phyloP scores from a whole-genome alignment of 2,329 filamentous ascomycete genomes.

The Colletotrichum acutatum region DNA sequence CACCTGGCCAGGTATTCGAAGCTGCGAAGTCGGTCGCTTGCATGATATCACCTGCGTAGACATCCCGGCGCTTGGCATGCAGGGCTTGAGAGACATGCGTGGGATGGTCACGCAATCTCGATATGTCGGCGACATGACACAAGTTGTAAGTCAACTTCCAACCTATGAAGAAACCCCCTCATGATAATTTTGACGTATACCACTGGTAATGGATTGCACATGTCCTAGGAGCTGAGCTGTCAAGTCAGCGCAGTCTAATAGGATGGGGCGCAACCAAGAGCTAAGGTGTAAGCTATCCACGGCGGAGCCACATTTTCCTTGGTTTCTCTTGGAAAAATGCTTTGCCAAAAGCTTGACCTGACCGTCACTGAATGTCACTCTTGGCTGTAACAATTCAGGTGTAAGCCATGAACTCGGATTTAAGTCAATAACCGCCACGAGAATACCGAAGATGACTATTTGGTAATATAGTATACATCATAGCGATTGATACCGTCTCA shows the following conservation, averaged over 20 bases:
- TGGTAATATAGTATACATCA: not conserved
- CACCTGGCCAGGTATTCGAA: not conserved
- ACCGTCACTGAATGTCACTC: not conserved
- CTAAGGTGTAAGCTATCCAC: not conserved
- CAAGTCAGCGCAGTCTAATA: not conserved
- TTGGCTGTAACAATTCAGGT: not conserved
- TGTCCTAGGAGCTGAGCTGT: not conserved
- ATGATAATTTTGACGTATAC: no score
- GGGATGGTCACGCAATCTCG: not conserved
- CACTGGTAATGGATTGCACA: no score
- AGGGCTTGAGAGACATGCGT: not conserved
- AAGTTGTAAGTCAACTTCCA: not conserved
- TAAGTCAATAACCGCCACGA: no score
- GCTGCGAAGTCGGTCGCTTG: not conserved
- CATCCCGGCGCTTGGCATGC: not conserved
- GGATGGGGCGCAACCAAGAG: not conserved
- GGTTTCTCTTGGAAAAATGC: conserved; percentile 24
- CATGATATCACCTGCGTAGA: no score
- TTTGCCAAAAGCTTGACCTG: conserved; percentile 31
- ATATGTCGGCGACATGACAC: not conserved
- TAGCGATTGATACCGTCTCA: not conserved
- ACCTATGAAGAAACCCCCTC: not conserved
- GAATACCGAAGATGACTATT: not conserved
- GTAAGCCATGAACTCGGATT: not conserved
- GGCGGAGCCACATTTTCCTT: not conserved